Evolutionary conservation across 2,329 filamentous ascomycete species (phyloP).

Genomic region (Colletotrichum tabaci): DNA sequence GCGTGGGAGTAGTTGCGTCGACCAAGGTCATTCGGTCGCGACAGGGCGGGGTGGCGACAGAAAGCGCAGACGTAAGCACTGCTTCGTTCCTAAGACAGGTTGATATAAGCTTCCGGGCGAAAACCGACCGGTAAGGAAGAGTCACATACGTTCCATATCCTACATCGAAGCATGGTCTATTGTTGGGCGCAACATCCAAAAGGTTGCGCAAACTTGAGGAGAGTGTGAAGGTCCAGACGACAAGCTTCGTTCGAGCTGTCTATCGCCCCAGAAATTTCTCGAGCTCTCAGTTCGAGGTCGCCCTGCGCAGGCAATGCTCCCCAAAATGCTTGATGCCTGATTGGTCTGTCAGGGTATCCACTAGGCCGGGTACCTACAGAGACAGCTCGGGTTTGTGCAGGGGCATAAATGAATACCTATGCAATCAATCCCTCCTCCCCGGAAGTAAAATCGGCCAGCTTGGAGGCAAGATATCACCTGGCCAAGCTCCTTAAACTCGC

Average conservation of each 20-base stretch:
- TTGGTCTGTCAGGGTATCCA: conserved; percentile 18
- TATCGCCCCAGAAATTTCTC: conserved; percentile 29
- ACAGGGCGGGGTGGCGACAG: conserved; percentile 51
- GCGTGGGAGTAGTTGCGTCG: conserved; percentile 39
- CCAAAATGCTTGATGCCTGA: background rate
- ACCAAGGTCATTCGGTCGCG: conserved; percentile 19
- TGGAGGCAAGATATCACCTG: conserved; percentile 8
- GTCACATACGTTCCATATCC: conserved; percentile 55
- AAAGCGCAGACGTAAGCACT: conserved; percentile 59
- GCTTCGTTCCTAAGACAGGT: conserved; percentile 51
- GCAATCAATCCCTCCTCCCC: conserved; percentile 17
- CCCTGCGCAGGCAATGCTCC: background rate
- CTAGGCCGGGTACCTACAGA: too few relatives aligned
- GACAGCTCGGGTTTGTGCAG: conserved; percentile 11
- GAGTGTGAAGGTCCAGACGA: conserved; percentile 8
- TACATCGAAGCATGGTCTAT: conserved; percentile 59
- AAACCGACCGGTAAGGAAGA: background rate
- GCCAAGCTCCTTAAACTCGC: conserved; percentile 11
- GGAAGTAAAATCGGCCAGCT: conserved; percentile 21
- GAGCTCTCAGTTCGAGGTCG: conserved; percentile 21
- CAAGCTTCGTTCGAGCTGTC: background rate
- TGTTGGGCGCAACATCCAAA: conserved; percentile 28
- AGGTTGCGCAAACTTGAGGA: conserved; percentile 18
- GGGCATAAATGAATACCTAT: conserved; percentile 16
- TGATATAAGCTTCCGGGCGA: background rate